Conservation (phyloP, 805 yeast genomes). For the Kluyveromyces lactis region DNA sequence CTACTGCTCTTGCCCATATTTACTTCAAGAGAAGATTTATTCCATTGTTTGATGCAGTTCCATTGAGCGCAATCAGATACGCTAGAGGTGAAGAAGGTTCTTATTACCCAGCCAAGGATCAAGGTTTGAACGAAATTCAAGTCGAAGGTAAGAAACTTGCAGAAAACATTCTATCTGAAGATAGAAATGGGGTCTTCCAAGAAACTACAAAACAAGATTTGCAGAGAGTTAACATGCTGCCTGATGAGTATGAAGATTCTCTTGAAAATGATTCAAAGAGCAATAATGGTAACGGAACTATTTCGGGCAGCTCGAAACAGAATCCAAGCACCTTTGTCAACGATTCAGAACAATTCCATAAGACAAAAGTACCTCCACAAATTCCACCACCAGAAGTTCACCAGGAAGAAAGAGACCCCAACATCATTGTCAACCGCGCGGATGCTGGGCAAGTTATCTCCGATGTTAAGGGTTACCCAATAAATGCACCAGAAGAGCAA, state of each 20-base stretch:
- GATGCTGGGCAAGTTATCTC: constrained; percentile 21
- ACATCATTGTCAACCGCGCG: constrained; percentile 11
- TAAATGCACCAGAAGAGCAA: constrained; percentile 10
- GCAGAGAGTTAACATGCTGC: constrained; percentile 22
- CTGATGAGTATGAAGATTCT: constrained; percentile 12
- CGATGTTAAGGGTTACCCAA: constrained; percentile 16
- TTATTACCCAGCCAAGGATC: constrained; percentile 56
- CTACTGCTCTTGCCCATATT: constrained; percentile 51
- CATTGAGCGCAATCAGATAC: constrained; percentile 44
- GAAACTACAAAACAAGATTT: constrained; percentile 24
- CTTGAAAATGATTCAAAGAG: constrained; percentile 4
- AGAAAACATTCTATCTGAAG: constrained; percentile 15
- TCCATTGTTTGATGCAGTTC: constrained; percentile 60
- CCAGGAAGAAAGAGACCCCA: constrained; percentile 1
- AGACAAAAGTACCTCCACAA: constrained; percentile 18
- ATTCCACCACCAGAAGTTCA: constrained; percentile 10
- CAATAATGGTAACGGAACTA: constrained; percentile 5
- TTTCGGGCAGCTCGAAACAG: constrained; percentile 2
- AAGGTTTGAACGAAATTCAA: constrained; percentile 52
- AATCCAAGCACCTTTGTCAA: constrained; percentile 23
- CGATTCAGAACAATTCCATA: constrained; percentile 21
- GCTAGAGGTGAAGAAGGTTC: constrained; percentile 33
- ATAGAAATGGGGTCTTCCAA: constrained; percentile 22
- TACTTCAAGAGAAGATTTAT: constrained; percentile 51
- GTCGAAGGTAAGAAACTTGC: constrained; percentile 36